Evolutionary conservation across 176 grass and related monocot species (phyloP).

Genomic region (Zea luxurians): DNA sequence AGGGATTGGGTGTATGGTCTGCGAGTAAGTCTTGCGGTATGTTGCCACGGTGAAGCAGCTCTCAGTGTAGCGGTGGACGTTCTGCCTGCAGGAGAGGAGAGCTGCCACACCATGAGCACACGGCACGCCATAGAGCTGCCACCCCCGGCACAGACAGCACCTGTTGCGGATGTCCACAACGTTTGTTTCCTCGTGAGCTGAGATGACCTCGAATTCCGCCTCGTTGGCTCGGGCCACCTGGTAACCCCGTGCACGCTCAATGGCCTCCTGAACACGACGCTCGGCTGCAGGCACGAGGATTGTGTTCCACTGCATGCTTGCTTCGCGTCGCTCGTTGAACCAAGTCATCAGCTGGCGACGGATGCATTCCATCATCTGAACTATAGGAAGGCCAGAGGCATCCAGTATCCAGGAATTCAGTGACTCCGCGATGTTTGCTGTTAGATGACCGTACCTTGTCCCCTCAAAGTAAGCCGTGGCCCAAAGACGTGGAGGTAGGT

Average conservation of each 20-base stretch:
- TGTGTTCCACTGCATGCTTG: constrained; percentile 91
- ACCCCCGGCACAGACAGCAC: constrained; percentile 88
- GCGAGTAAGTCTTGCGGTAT: constrained; percentile 90
- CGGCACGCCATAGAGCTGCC: constrained; percentile 89
- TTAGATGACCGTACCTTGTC: constrained; percentile 78
- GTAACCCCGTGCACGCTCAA: constrained; percentile 82
- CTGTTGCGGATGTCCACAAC: constrained; percentile 92
- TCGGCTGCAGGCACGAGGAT: constrained; percentile 74
- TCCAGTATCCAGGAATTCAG: constrained; percentile 84
- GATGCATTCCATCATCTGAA: constrained; percentile 96
- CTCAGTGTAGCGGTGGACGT: constrained; percentile 92
- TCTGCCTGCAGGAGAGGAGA: constrained; percentile 87
- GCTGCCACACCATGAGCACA: constrained; percentile 94
- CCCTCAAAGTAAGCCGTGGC: constrained; percentile 97
- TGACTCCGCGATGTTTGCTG: constrained; percentile 75
- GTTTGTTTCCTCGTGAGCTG: constrained; percentile 70
- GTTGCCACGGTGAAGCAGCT: constrained; percentile 86
- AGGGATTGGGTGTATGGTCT: constrained; percentile 95
- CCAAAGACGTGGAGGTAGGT: constrained; percentile 70
- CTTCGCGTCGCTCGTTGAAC: constrained; percentile 91
- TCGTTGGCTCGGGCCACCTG: constrained; percentile 87
- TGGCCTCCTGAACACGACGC: constrained; percentile 70
- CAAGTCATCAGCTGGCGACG: constrained; percentile 92
- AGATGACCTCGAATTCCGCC: constrained; percentile 90
- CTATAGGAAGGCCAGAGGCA: constrained; percentile 79